Conservation (phyloP, 306 rosid species). For the Quillaja saponaria region DNA sequence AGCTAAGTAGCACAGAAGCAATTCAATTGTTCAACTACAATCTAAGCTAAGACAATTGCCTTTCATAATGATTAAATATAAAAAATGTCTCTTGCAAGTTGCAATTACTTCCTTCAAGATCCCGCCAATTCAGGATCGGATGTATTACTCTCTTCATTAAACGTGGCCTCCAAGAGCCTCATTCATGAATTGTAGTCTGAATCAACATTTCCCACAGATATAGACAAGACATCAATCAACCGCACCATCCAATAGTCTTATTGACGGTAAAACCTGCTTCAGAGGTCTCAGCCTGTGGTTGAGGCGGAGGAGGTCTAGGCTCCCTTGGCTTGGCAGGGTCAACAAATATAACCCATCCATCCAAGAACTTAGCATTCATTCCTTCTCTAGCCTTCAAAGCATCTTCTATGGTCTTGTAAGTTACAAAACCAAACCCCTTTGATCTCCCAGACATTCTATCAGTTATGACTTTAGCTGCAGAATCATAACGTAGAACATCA, state of each 20-base stretch:
- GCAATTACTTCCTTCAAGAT: too few species aligned
- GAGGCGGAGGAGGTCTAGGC: constrained; percentile 69
- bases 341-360: constrained; percentile 96
- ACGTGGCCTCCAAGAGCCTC: too few species aligned
- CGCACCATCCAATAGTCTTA: constrained; percentile 92
- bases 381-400: constrained; percentile 83
- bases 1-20: too few species aligned
- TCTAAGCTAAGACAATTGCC: not conserved
- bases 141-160: not conserved
- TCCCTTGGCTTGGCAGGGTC: constrained; percentile 93
- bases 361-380: constrained; percentile 90
- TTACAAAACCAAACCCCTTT: constrained; percentile 80
- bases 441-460: constrained; percentile 87
- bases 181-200: constrained; percentile 13
- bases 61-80: not conserved
- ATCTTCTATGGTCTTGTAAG: constrained; percentile 64
- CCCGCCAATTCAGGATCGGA: not conserved
- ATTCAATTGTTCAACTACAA: not conserved
- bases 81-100: too few species aligned
- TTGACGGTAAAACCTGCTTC: constrained; percentile 68
- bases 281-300: constrained; percentile 54
- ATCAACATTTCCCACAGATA: constrained; percentile 11
- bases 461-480: constrained; percentile 74
- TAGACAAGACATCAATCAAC: constrained; percentile 42
- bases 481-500: constrained; percentile 32